Evolutionary conservation across 108 stramenopile species (phyloP).

Genomic region (Fragilariopsis cylindrus): DNA sequence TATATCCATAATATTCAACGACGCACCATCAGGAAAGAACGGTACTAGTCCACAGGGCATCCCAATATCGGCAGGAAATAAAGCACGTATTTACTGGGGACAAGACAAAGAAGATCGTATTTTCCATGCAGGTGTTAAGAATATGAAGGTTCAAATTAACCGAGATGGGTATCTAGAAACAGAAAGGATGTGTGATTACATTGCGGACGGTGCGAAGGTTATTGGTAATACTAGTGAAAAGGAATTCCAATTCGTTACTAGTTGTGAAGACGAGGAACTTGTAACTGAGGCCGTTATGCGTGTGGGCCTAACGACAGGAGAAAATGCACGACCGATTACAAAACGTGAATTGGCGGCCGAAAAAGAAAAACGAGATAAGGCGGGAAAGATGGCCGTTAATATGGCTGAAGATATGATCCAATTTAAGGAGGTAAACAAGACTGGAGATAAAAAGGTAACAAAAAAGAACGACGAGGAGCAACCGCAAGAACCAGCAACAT

Average conservation of each 20-base stretch:
- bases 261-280: conserved; percentile 51
- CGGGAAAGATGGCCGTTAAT: conserved; percentile 40
- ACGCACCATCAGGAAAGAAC: conserved; percentile 78
- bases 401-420: conserved; percentile 46
- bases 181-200: conserved; percentile 66
- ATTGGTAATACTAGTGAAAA: conserved; percentile 76
- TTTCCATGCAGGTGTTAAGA: conserved; percentile 83
- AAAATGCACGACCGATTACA: conserved; percentile 67
- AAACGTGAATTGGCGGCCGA: conserved; percentile 63
- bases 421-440: conserved; percentile 39
- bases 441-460: conserved; percentile 27
- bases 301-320: conserved; percentile 54
- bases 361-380: conserved; percentile 46
- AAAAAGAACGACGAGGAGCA: conserved; percentile 24
- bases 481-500: neutral
- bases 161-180: conserved; percentile 78
- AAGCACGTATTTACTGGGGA: conserved; percentile 69
- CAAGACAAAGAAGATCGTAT: conserved; percentile 81
- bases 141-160: conserved; percentile 56
- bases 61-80: conserved; percentile 7
- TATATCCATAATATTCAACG: conserved; percentile 67
- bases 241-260: conserved; percentile 87
- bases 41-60: conserved; percentile 11
- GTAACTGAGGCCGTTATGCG: conserved; percentile 72
- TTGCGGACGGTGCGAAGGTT: conserved; percentile 63